Conservation (phyloP, 345 rosid genomes). For the Camelina hispida region DNA sequence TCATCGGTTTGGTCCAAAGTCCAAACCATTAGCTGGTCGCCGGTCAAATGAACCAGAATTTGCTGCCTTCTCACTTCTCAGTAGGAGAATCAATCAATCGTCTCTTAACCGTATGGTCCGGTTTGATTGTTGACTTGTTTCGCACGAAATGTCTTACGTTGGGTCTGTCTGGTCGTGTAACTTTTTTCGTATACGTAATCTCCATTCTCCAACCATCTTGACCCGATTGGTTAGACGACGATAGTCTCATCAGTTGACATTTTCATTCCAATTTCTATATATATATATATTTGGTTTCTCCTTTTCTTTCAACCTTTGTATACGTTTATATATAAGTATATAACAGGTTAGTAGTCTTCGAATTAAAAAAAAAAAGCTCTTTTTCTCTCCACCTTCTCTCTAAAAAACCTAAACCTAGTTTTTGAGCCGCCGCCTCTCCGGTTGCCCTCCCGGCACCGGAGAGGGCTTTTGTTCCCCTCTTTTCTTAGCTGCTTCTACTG, state of each 20-base stretch:
- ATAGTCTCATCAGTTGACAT: constrained; percentile 55
- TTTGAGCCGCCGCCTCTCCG: too few species aligned
- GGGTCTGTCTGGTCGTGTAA: constrained; percentile 31
- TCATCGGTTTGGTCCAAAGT: constrained; percentile 19
- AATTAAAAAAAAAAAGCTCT: too few species aligned
- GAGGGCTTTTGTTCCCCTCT: too few species aligned
- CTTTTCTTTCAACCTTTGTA: constrained; percentile 27
- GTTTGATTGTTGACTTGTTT: constrained; percentile 48
- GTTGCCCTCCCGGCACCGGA: too few species aligned
- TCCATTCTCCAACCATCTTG: constrained; percentile 59
- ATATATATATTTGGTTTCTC: neutral
- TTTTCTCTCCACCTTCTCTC: too few species aligned
- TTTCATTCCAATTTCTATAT: constrained; percentile 39
- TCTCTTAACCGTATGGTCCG: constrained; percentile 9
- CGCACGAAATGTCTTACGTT: constrained; percentile 12
- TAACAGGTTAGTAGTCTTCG: too few species aligned
- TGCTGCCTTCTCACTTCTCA: neutral
- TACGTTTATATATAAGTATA: constrained; percentile 25
- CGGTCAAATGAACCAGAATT: neutral
- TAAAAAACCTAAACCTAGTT: too few species aligned
- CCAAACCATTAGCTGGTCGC: neutral
- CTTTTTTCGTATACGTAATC: constrained; percentile 36
- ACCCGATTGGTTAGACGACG: constrained; percentile 54
- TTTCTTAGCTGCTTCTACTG: too few species aligned
- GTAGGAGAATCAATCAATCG: neutral